Conservation (phyloP, 2,329 filamentous ascomycete genomes). For the Zalaria obscura region DNA sequence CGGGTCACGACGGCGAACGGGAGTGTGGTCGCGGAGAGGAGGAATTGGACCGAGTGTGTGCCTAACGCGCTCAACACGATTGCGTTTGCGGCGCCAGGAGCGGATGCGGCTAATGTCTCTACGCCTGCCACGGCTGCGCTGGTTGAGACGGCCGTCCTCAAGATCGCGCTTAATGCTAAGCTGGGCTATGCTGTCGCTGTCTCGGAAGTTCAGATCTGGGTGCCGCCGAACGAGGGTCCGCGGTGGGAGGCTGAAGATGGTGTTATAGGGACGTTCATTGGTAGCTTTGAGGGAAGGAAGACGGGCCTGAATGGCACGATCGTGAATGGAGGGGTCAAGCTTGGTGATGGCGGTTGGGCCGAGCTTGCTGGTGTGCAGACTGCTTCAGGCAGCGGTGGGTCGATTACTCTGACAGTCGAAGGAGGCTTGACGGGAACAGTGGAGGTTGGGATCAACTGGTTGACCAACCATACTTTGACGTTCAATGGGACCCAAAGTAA, state of each 20-base stretch:
- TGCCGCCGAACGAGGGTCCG: slow-evolving; percentile 10
- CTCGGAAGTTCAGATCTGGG: slow-evolving; percentile 14
- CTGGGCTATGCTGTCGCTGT: slow-evolving; percentile 9
- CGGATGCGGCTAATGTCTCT: background rate
- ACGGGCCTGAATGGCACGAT: slow-evolving; percentile 10
- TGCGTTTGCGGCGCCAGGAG: slow-evolving; percentile 2
- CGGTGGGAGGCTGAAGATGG: slow-evolving; percentile 12
- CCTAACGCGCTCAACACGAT: slow-evolving; percentile 9
- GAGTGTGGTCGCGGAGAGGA: slow-evolving; percentile 3
- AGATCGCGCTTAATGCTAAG: slow-evolving; percentile 8
- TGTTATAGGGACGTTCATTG: slow-evolving; percentile 9
- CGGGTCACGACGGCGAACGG: slow-evolving; percentile 5
- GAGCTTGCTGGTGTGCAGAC: slow-evolving; percentile 8
- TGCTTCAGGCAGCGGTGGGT: slow-evolving; percentile 1
- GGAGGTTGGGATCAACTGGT: slow-evolving; percentile 8
- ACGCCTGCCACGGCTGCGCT: background rate
- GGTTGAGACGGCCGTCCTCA: slow-evolving; percentile 8
- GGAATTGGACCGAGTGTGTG: slow-evolving; percentile 6
- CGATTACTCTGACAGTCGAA: slow-evolving; percentile 5
- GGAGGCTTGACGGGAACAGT: slow-evolving; percentile 9
- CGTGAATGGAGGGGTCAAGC: slow-evolving; percentile 7
- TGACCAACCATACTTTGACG: slow-evolving; percentile 6
- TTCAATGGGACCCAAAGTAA: slow-evolving; percentile 6
- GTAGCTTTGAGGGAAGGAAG: slow-evolving; percentile 7
- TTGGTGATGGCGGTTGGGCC: slow-evolving; percentile 9